phyloP scores from a whole-genome alignment of 768 basidiomycete genomes.

The Infundibulicybe gibba region DNA sequence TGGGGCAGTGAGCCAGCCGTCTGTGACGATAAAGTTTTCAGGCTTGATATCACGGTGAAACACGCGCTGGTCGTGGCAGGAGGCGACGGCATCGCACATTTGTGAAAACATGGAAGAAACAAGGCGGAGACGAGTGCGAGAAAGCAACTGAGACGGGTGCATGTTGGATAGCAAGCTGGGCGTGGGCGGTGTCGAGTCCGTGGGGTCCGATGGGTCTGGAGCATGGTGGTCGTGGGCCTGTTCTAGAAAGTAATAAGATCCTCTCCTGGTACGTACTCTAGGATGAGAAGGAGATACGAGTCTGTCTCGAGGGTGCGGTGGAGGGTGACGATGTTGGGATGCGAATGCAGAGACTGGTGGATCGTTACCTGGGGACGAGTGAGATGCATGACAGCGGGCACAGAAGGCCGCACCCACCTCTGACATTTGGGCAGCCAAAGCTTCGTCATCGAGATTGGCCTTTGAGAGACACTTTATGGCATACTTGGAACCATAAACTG shows the following conservation, averaged over 20 bases:
- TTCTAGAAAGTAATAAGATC: slow-evolving; percentile 99
- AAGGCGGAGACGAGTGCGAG: slow-evolving; percentile 82
- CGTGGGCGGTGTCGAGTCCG: slow-evolving; percentile 79
- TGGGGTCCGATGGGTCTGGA: slow-evolving; percentile 34
- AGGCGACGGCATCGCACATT: slow-evolving; percentile 97
- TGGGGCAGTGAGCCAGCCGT: slow-evolving; percentile 57
- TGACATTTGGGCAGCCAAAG: slow-evolving; percentile 83
- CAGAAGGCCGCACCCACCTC: slow-evolving; percentile 51
- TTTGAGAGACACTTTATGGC: slow-evolving; percentile 98
- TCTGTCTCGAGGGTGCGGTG: slow-evolving; percentile 91
- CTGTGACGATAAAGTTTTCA: slow-evolving; percentile 96
- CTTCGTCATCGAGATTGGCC: slow-evolving; percentile 86
- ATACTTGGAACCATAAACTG: slow-evolving; percentile 72
- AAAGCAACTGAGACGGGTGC: slow-evolving; percentile 77
- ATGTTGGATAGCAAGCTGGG: slow-evolving; percentile 87
- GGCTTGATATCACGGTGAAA: slow-evolving; percentile 99
- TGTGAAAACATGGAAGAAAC: slow-evolving; percentile 97
- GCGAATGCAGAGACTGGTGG: slow-evolving; percentile 86
- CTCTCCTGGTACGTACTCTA: slow-evolving; percentile 96
- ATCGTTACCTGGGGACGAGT: slow-evolving; percentile 68
- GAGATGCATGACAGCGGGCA: slow-evolving; percentile 6
- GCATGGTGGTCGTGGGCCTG: slow-evolving; percentile 88
- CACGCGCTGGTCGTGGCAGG: slow-evolving; percentile 87
- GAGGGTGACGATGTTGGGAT: slow-evolving; percentile 93
- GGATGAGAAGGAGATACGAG: slow-evolving; percentile 85